Percentiles rank a stretch among this genome's conserved stretches.
phyloP scores from a whole-genome alignment of 2,329 filamentous ascomycete species.

The Cercospora berteroae region DNA sequence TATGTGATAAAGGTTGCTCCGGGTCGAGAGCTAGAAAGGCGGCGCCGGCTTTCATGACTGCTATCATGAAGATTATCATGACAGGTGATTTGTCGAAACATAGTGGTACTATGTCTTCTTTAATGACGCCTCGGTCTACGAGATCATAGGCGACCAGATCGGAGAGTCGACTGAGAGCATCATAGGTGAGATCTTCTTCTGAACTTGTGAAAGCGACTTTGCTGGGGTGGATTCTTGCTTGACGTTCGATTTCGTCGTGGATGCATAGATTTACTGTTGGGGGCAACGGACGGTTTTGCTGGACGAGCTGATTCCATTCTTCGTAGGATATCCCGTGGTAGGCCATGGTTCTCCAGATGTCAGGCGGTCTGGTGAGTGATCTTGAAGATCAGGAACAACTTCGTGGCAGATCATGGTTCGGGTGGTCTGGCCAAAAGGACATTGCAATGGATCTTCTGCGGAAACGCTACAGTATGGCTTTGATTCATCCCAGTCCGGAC shows the following conservation, averaged over 20 bases:
- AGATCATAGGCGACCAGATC: constrained; percentile 1
- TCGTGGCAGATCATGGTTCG: neutral
- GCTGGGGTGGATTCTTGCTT: neutral
- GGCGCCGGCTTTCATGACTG: constrained; percentile 41
- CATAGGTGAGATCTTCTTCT: neutral
- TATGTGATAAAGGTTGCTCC: constrained; percentile 17
- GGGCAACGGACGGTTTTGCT: neutral
- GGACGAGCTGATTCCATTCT: neutral
- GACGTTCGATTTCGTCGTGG: neutral
- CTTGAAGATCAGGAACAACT: neutral
- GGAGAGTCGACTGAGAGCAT: neutral
- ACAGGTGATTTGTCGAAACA: constrained; percentile 43
- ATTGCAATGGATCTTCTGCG: neutral
- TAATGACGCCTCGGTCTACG: neutral
- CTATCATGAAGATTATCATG: constrained; percentile 40
- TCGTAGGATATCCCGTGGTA: neutral
- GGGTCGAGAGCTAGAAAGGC: constrained; percentile 41
- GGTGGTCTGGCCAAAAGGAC: neutral
- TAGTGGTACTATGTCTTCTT: constrained; percentile 18
- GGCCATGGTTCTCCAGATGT: neutral
- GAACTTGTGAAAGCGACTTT: constrained; percentile 4
- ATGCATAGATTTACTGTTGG: neutral
- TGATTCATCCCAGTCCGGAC: neutral
- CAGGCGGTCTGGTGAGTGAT: neutral
- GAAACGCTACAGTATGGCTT: neutral